Evolutionary conservation across 2,329 filamentous ascomycete genomes (phyloP), one percentile per base, ranked within the genome.

Genomic region (Lachnellula cervina): DNA sequence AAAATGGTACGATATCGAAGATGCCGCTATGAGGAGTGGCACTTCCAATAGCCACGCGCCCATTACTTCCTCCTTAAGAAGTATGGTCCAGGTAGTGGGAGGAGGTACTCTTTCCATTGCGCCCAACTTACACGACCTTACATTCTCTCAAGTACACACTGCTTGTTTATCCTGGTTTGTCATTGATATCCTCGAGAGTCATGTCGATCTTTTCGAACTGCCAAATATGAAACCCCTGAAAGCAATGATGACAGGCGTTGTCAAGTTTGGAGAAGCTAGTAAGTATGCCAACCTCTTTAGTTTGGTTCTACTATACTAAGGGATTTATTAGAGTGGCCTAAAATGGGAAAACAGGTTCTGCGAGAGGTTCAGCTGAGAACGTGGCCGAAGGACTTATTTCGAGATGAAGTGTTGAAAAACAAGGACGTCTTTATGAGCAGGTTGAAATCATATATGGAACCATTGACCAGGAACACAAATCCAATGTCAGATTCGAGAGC

Each of bases 211-310:
- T 17, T 53, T 32, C 35, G 46, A 51, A 25, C 25, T 57, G 38
- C 55, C 55, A 53, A 54, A 57, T 25, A 57, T 57, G 55, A 57
- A 53, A 23, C 40, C 46, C 8, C 6, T 57, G 47, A 57, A 28
- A 25, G 34, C 42, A 14, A 54, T 53, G 46, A 53, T 50, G 47
- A 21, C 40, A 23, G 55, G 25, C 6, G 23, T 57, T 3, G 14
- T 38, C 8, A 8, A 46, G 16, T 57, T 52, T 50, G 55, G 46
- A 48, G 55, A 57, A 21, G 55, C 37, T 19, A 53, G 55, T 57
- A 49, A 16, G 49, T 37, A 11, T 8, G 23, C 23, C 13, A 17
- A 19, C 25, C 4, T 5, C 4, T 25, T 21, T 13, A 11, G 4
- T 40, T 25, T 49, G 3, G 43, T 44, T 13, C 9, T n/a, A 14